Conservation (phyloP, 2,329 filamentous ascomycete species). For the Xylariaceae sp. region DNA sequence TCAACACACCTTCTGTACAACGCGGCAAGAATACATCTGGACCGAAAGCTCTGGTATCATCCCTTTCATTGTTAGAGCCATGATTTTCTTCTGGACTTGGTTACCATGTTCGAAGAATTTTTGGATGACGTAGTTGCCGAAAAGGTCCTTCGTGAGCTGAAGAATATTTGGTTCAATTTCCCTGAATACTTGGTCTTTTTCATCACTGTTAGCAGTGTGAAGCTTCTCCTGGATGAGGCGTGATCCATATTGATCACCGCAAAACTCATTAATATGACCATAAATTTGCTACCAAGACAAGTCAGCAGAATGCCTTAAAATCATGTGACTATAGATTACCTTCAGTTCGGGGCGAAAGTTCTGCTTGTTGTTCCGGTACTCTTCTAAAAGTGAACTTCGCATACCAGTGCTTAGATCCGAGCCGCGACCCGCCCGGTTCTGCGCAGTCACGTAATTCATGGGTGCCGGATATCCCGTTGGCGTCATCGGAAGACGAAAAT, state of each 20-base stretch:
- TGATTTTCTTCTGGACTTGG: slow-evolving; percentile 82
- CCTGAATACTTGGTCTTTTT: slow-evolving; percentile 84
- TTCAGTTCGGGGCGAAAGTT: slow-evolving; percentile 76
- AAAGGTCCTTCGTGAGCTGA: slow-evolving; percentile 92
- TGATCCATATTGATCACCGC: slow-evolving; percentile 91
- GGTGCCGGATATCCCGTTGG: slow-evolving; percentile 33
- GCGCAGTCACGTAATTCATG: slow-evolving; percentile 26
- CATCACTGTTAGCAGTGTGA: slow-evolving; percentile 88
- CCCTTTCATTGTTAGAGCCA: slow-evolving; percentile 84
- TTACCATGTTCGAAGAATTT: slow-evolving; percentile 97
- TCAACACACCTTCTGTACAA: slow-evolving; percentile 80
- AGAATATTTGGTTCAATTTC: slow-evolving; percentile 82
- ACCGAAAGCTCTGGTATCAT: slow-evolving; percentile 75
- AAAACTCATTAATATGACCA: slow-evolving; percentile 85
- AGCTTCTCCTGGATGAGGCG: slow-evolving; percentile 93
- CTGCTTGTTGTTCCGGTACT: slow-evolving; percentile 72
- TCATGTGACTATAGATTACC: slow-evolving; percentile 35
- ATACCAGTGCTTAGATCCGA: slow-evolving; percentile 57
- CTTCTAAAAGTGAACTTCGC: slow-evolving; percentile 70
- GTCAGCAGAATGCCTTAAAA: slow-evolving; percentile 12
- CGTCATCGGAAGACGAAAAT: slow-evolving; percentile 32
- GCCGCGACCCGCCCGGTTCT: slow-evolving; percentile 44
- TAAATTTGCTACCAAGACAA: slow-evolving; percentile 63
- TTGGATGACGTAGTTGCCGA: slow-evolving; percentile 97
- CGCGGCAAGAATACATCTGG: slow-evolving; percentile 91